Percentiles rank a stretch among this genome's conserved stretches.
These are phyloP conservation scores for Pichia paraexigua DNA, from an alignment of 805 yeast genomes.

Conservation along the genomic window DNA sequence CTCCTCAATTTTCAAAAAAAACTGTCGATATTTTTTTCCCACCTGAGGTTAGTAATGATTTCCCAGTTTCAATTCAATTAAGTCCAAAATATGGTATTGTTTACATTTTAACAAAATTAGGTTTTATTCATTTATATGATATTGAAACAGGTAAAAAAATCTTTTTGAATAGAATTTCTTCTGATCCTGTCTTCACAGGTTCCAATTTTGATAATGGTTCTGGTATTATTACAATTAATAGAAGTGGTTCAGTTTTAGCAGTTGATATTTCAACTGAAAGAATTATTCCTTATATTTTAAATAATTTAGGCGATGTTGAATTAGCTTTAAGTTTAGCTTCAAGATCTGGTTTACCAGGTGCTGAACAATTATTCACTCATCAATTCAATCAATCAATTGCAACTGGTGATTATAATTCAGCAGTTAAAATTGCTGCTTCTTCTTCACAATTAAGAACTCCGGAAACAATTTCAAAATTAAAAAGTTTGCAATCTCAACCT, in stretches of 20 bases:
- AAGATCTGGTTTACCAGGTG: constrained; percentile 96
- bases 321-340: constrained; percentile 85
- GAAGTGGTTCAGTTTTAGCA: constrained; percentile 89
- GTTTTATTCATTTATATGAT: constrained; percentile 93
- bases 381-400: constrained; percentile 82
- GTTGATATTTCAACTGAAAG: constrained; percentile 82
- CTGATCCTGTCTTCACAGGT: constrained; percentile 92
- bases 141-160: constrained; percentile 86
- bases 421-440: constrained; percentile 96
- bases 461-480: constrained; percentile 87
- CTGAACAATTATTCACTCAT: constrained; percentile 82
- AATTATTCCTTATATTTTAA: constrained; percentile 82
- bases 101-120: constrained; percentile 88
- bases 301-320: constrained; percentile 76
- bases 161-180: constrained; percentile 92
- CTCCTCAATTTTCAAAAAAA: constrained; percentile 81
- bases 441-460: constrained; percentile 90
- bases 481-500: constrained; percentile 82
- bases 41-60: constrained; percentile 90
- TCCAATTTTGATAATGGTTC: constrained; percentile 58
- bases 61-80: constrained; percentile 89
- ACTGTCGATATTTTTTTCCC: constrained; percentile 93
- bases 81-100: constrained; percentile 80
- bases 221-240: constrained; percentile 90
- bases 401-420: constrained; percentile 81